Base-by-base conservation (phyloP, 805 yeast genomes). In the Maudiozyma serrabonitensis region DNA sequence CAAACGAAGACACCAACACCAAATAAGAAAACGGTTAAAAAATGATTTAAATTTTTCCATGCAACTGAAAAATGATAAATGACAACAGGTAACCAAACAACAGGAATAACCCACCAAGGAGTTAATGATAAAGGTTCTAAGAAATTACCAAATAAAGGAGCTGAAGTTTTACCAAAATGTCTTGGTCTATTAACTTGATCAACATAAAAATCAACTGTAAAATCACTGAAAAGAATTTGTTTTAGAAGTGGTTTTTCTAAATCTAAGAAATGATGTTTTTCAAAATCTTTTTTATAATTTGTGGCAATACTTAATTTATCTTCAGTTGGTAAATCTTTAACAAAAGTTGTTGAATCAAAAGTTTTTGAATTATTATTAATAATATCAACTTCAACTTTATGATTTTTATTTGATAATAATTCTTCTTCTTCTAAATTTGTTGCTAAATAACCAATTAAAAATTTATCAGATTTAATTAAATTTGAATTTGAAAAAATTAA, bases 131-230 rank as follows among this genome's bases (percentile, higher is more conserved):
- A 63, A 4, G 97, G 97, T 69, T 93, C 99, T 52, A 93, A 72
- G 67, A 91, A 86, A 69, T 90, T 89, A 45, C 99, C 99, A 68
- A 93, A 93, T 48, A 93, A 66, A 6, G 90, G 96, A 12, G 99
- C 99, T 3, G 96, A 87, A 11, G 96, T 97, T 64, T 89, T 82
- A 56, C 98, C 98, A 64, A 90, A 93, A 68, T 93, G 99, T 65
- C 99, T 82, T 48, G 99, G 99, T 69, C 97, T 81, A 68, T 93
- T 99, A 41, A 93, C 93, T 69, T 93, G 97, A 64, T 89, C 96
- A 62, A 93, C 74, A 67, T 93, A 93, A 62, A 93, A 91, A 41
- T 87, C 95, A 64, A 87, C 91, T 41, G 85, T 63, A 74, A 89
- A 93, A 35, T 77, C 75, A 41, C 89, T 81, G 52, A 78, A 74